These are phyloP conservation scores for Cladosporium colombiae DNA, from an alignment of 2,329 filamentous ascomycete genomes.

Conservation along the genomic window DNA sequence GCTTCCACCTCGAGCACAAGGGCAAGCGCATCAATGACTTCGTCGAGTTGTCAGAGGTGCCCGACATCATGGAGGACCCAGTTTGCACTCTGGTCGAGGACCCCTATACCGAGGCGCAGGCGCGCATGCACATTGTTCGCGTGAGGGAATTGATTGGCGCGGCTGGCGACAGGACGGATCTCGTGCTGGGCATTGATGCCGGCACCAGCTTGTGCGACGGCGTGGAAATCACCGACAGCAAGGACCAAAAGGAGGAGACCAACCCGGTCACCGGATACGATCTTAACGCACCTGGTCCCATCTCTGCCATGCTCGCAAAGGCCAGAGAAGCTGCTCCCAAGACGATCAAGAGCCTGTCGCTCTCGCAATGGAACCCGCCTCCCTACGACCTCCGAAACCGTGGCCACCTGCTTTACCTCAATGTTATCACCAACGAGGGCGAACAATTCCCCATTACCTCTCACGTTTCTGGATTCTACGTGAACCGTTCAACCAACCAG, in stretches of 20 bases:
- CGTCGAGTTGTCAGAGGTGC: conserved; percentile 84
- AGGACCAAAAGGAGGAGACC: conserved; percentile 30
- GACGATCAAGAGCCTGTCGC: conserved; percentile 82
- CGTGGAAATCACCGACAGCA: conserved; percentile 48
- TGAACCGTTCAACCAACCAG: conserved; percentile 92
- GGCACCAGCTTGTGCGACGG: conserved; percentile 86
- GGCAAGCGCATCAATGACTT: conserved; percentile 93
- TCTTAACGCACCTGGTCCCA: conserved; percentile 67
- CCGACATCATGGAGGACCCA: conserved; percentile 73
- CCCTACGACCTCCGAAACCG: conserved; percentile 87
- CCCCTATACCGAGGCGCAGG: conserved; percentile 97
- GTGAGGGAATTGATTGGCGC: conserved; percentile 92
- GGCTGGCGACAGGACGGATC: conserved; percentile 83
- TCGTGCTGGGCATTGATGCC: conserved; percentile 79
- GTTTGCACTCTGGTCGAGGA: conserved; percentile 85
- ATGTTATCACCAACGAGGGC: conserved; percentile 87
- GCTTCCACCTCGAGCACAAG: conserved; percentile 94
- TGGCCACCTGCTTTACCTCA: conserved; percentile 88
- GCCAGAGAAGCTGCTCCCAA: conserved; percentile 71
- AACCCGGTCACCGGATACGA: conserved; percentile 70
- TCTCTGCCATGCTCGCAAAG: conserved; percentile 70
- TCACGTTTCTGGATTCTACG: conserved; percentile 91
- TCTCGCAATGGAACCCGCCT: conserved; percentile 96
- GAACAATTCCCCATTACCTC: conserved; percentile 93
- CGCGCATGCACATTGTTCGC: conserved; percentile 87